Conservation (phyloP, 352 stramenopile species). For the Pythium dissimile region DNA sequence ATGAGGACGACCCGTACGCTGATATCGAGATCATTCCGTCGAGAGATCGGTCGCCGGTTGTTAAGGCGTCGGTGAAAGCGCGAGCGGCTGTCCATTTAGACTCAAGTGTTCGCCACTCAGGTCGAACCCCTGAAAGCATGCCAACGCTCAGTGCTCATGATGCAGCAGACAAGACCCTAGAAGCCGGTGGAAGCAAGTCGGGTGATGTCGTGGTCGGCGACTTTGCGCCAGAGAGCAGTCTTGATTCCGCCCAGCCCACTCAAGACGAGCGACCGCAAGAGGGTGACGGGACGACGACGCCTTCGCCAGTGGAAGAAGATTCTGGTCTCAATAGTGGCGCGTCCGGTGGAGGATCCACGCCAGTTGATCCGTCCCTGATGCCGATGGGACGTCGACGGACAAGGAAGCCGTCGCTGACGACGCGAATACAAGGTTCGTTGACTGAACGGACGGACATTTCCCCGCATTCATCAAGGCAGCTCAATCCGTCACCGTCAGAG, state of each 20-base stretch:
- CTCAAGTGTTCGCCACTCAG: background rate
- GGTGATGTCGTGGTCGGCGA: slow-evolving; percentile 12
- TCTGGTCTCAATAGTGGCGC: background rate
- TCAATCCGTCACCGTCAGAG: too few relatives aligned
- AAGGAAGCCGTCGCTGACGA: slow-evolving; percentile 8
- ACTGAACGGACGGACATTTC: background rate
- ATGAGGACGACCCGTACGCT: slow-evolving; percentile 12
- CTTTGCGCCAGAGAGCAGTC: background rate
- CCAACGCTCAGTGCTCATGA: too few relatives aligned
- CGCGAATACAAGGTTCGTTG: background rate
- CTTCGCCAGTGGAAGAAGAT: background rate
- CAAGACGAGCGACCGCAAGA: background rate
- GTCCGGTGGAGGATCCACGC: background rate
- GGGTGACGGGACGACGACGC: background rate
- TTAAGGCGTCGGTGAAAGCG: background rate
- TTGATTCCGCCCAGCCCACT: background rate
- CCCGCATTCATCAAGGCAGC: background rate
- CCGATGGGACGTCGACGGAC: slow-evolving; percentile 6
- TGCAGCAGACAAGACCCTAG: too few relatives aligned
- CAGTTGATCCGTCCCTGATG: background rate
- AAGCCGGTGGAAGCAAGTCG: too few relatives aligned
- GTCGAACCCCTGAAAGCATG: background rate
- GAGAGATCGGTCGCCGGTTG: background rate
- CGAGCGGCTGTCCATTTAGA: too few relatives aligned
- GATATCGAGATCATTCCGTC: slow-evolving; percentile 8